These are phyloP conservation scores for Phytophthora pistaciae DNA, from an alignment of 352 stramenopile genomes.

Conservation along the genomic window DNA sequence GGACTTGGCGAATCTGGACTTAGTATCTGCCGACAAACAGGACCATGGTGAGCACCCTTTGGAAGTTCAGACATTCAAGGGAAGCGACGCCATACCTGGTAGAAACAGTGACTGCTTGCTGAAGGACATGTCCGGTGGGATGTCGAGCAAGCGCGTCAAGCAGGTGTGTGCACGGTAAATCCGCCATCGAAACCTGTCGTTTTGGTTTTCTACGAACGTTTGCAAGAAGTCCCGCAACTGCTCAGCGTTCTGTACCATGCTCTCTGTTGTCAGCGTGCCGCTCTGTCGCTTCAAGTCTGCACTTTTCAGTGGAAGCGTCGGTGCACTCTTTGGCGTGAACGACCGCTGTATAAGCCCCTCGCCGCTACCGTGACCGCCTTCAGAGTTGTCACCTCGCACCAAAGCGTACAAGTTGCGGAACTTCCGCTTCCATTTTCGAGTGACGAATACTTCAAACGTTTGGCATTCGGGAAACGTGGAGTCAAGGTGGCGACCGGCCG, in stretches of 20 bases:
- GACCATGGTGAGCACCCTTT: neutral
- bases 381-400: conserved; percentile 37
- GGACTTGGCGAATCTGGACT: conserved; percentile 55
- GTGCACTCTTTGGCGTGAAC: conserved; percentile 34
- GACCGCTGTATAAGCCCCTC: conserved; percentile 41
- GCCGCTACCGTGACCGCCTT: conserved; percentile 18
- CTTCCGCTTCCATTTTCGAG: conserved; percentile 85
- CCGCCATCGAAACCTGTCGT: conserved; percentile 79
- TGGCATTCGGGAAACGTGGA: conserved; percentile 87
- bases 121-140: conserved; percentile 76
- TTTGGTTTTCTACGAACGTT: conserved; percentile 85
- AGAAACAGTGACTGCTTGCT: conserved; percentile 76
- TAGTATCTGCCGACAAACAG: conserved; percentile 43
- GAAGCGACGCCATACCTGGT: conserved; percentile 41
- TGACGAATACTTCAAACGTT: conserved; percentile 94
- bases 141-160: conserved; percentile 71
- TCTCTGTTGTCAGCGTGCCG: conserved; percentile 41
- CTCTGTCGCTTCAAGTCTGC: conserved; percentile 28
- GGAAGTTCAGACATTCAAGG: neutral
- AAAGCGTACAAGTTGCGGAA: conserved; percentile 71
- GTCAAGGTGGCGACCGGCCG: conserved; percentile 86
- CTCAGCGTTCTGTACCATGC: conserved; percentile 59
- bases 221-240: conserved; percentile 85
- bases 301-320: conserved; percentile 27
- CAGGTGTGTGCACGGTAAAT: conserved; percentile 86